Evolutionary conservation across 192 early-diverging fungal species (phyloP).

Genomic region (Coemansia sp.): DNA sequence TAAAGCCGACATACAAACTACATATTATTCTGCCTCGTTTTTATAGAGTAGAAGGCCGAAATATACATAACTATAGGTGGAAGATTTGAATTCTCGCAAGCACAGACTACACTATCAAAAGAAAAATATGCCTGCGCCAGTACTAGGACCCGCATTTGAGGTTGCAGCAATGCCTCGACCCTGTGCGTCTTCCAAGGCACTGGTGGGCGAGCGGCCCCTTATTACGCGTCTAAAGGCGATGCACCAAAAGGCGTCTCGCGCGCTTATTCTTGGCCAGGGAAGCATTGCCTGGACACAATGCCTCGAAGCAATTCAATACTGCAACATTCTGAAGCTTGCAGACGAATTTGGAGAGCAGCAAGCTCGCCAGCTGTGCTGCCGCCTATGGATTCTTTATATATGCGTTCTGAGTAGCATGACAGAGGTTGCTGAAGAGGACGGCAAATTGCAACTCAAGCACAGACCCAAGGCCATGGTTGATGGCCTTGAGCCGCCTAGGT

Average conservation of each 20-base stretch:
- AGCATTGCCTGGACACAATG: conserved; percentile 36
- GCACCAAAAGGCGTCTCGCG: conserved; percentile 53
- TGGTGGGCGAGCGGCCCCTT: conserved; percentile 9
- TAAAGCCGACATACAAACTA: no score
- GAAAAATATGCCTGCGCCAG: background rate
- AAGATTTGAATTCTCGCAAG: background rate
- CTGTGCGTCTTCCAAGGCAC: background rate
- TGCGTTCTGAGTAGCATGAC: conserved; percentile 52
- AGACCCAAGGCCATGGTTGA: background rate
- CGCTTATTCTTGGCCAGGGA: conserved; percentile 48
- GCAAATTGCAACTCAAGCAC: conserved; percentile 22
- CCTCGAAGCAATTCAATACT: conserved; percentile 34
- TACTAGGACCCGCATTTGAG: background rate
- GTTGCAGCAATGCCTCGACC: background rate
- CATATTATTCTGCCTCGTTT: no score
- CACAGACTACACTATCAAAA: background rate
- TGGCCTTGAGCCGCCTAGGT: conserved; percentile 2
- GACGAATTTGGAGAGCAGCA: conserved; percentile 43
- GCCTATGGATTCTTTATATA: conserved; percentile 53
- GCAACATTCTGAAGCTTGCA: conserved; percentile 36
- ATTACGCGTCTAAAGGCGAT: conserved; percentile 26
- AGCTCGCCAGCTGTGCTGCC: conserved; percentile 50
- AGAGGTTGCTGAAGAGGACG: conserved; percentile 39
- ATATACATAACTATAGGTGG: background rate
- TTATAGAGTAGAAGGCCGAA: no score